These are phyloP conservation scores for Mycena belliarum DNA, from an alignment of 768 basidiomycete genomes.

Conservation along the genomic window DNA sequence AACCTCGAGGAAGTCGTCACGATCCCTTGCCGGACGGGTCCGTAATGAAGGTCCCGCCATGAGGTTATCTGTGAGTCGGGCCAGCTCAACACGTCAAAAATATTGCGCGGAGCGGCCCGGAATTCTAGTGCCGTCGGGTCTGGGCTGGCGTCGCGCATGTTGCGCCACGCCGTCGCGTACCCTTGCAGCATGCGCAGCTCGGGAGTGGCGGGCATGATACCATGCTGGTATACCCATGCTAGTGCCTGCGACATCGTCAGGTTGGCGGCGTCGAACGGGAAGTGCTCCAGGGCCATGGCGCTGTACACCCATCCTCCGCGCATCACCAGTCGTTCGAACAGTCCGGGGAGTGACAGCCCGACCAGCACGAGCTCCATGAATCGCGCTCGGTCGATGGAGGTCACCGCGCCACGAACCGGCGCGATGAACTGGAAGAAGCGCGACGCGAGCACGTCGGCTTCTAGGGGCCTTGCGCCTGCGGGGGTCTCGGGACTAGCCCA, in stretches of 20 bases:
- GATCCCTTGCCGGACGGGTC: too few relatives aligned
- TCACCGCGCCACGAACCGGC: not conserved
- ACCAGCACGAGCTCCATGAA: not conserved
- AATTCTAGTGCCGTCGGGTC: too few relatives aligned
- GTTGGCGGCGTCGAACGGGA: not conserved
- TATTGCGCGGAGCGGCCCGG: too few relatives aligned
- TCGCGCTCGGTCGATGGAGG: not conserved
- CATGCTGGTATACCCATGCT: not conserved
- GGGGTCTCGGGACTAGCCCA: not conserved
- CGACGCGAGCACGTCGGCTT: not conserved
- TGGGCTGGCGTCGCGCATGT: not conserved
- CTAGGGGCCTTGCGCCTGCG: not conserved
- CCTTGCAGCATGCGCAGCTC: not conserved
- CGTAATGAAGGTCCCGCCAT: too few relatives aligned
- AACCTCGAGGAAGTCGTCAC: too few relatives aligned
- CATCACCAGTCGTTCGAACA: not conserved
- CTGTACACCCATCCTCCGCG: not conserved
- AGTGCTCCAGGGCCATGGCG: not conserved
- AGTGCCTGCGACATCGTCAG: not conserved
- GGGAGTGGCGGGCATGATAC: not conserved
- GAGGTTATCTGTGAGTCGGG: too few relatives aligned
- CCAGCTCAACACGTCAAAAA: too few relatives aligned
- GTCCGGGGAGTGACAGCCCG: not conserved
- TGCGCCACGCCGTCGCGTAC: not conserved
- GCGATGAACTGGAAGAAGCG: not conserved